Conservation (phyloP, 2,329 filamentous ascomycete genomes). For the Tolypocladium pustulatum region DNA sequence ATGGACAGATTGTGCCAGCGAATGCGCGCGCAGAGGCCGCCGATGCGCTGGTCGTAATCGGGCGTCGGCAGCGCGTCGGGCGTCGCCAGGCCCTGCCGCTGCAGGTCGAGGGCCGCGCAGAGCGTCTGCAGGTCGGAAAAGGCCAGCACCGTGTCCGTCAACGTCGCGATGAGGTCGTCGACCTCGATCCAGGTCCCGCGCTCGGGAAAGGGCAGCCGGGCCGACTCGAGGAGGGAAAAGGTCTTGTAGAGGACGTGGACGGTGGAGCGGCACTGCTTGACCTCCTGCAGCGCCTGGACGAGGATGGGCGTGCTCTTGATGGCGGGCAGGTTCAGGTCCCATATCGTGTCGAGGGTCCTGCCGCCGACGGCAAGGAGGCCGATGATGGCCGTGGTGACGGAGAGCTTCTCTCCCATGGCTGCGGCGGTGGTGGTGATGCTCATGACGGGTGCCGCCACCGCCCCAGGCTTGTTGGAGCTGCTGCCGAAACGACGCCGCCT, state of each 20-base stretch:
- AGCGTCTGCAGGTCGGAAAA: slow-evolving; percentile 21
- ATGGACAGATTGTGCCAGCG: slow-evolving; percentile 28
- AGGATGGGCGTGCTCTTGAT: slow-evolving; percentile 14
- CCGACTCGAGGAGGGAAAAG: slow-evolving; percentile 20
- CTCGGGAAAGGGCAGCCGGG: slow-evolving; percentile 21
- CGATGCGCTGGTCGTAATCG: slow-evolving; percentile 16
- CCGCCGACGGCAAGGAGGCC: slow-evolving; percentile 25
- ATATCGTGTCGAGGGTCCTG: slow-evolving; percentile 21
- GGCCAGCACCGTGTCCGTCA: slow-evolving; percentile 25
- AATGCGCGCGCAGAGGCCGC: slow-evolving; percentile 19
- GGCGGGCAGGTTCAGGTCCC: slow-evolving; percentile 21
- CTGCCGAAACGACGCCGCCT: not conserved
- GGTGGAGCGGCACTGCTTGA: slow-evolving; percentile 26
- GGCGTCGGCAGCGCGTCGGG: slow-evolving; percentile 1
- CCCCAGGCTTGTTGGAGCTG: not conserved
- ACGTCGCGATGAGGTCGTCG: slow-evolving; percentile 22
- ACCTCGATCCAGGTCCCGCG: slow-evolving; percentile 23
- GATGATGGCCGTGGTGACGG: slow-evolving; percentile 24
- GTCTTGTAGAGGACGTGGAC: slow-evolving; percentile 25
- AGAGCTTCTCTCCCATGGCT: slow-evolving; percentile 13
- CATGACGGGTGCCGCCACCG: not conserved
- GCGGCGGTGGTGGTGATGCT: not conserved
- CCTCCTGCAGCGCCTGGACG: slow-evolving; percentile 21
- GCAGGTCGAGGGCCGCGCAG: slow-evolving; percentile 9
- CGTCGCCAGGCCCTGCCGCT: slow-evolving; percentile 1